Base-by-base conservation (phyloP, 2,329 filamentous ascomycete genomes). In the Botrytis fabae region DNA sequence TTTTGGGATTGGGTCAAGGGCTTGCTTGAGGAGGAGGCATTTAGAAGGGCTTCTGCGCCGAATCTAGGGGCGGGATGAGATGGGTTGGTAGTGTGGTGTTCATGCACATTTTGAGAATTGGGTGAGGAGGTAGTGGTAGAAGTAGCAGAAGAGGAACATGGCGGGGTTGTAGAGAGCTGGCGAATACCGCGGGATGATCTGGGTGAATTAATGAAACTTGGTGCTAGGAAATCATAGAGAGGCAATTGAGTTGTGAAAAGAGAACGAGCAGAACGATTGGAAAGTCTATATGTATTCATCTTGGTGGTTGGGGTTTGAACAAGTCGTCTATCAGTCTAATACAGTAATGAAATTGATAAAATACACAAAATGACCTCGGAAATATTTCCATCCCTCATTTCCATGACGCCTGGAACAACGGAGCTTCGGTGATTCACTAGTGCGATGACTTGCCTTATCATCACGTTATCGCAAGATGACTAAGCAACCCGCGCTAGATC, bases 1-100 rank as follows among this genome's bases (percentile, higher is more conserved):
- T 89, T 87, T 80, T 97, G 93, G 74, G 89, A 86, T 76, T 88
- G 83, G 44, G 90, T 93, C 64, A 96, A 85, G 16, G 90, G 86
- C 81, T 80, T 78, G 8, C 10, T 68, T 28, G 46, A 28, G 16
- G 62, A 51, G 4, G 62, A 16, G 6, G 70, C 54, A 10, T 68
- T 16, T 22, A 20, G 35, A 22, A 68, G 38, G 22, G 62, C 70
- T 68, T 72, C 70, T 25, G 70, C 40, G 25, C 70, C 51, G 4
- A 46, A 25, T 6, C 16, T 40, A 22, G 70, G 62, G n/a, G 62
- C 40, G 2, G 70, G 62, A 25, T 68, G 62, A 4, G 63, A 60
- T 1, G 54, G 20, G 69, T 64, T 69, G 48, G 63, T 57, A 59
- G 46, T 59, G 42, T 60, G 62, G 42, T n/a, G 42, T 38, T 72